These are phyloP conservation scores for Suillus weaverae DNA, from an alignment of 768 basidiomycete species.

Conservation along the genomic window DNA sequence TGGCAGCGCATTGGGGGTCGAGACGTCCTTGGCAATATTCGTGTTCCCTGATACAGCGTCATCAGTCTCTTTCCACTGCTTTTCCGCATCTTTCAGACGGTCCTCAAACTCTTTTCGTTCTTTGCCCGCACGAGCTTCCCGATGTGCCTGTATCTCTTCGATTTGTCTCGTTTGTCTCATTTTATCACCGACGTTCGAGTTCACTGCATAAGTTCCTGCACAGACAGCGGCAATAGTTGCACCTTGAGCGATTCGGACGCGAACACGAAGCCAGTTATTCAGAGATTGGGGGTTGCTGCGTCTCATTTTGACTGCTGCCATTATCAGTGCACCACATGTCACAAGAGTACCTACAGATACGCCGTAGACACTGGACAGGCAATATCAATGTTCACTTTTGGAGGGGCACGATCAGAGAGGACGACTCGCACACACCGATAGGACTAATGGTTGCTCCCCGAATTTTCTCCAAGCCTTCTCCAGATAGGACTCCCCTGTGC, in stretches of 20 bases:
- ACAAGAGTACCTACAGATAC: constrained; percentile 43
- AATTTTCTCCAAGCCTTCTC: constrained; percentile 41
- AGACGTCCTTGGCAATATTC: neutral
- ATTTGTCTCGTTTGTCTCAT: constrained; percentile 23
- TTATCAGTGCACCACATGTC: constrained; percentile 55
- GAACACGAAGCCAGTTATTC: constrained; percentile 77
- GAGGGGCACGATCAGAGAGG: neutral
- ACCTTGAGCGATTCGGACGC: constrained; percentile 74
- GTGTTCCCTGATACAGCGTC: neutral
- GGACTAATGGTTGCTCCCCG: constrained; percentile 39
- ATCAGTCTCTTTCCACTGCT: constrained; percentile 28
- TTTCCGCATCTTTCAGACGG: constrained; percentile 58
- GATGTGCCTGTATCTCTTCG: constrained; percentile 28
- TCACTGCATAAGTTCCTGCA: constrained; percentile 34
- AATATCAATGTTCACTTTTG: neutral
- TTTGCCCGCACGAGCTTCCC: constrained; percentile 35
- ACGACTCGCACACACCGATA: constrained; percentile 48
- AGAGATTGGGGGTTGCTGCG: constrained; percentile 60
- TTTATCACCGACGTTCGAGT: constrained; percentile 25
- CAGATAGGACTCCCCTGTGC: constrained; percentile 49
- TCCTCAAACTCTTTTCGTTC: constrained; percentile 47
- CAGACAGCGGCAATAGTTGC: constrained; percentile 67
- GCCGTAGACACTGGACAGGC: neutral
- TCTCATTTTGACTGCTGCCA: constrained; percentile 65
- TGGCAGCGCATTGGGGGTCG: neutral